Conservation (phyloP, 768 basidiomycete genomes). For the Lanmaoa rubissima region DNA sequence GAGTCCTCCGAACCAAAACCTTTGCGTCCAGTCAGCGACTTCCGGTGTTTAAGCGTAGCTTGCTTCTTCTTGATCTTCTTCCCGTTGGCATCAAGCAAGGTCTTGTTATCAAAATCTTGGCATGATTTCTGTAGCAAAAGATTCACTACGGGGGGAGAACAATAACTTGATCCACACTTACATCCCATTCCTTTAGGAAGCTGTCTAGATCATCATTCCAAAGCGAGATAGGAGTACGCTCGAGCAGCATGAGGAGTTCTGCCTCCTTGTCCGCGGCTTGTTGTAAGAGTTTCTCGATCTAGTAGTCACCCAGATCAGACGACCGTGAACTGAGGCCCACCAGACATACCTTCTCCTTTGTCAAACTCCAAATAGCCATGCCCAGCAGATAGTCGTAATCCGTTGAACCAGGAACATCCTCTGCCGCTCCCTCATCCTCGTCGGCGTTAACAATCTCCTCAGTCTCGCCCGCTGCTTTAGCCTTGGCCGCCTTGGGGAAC, state of each 20-base stretch:
- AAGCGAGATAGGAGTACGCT: conserved; percentile 74
- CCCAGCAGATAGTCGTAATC: conserved; percentile 94
- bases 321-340: not conserved
- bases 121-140: conserved; percentile 36
- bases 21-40: conserved; percentile 46
- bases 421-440: conserved; percentile 45
- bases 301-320: conserved; percentile 7
- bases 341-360: conserved; percentile 75
- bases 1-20: conserved; percentile 37
- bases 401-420: conserved; percentile 38
- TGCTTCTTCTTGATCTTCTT: conserved; percentile 61
- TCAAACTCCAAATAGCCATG: conserved; percentile 95
- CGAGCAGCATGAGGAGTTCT: conserved; percentile 75
- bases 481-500: conserved; percentile 78
- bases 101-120: conserved; percentile 44
- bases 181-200: conserved; percentile 85
- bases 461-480: conserved; percentile 63
- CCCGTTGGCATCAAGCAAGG: conserved; percentile 43
- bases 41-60: conserved; percentile 50
- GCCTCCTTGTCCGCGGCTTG: conserved; percentile 81
- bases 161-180: conserved; percentile 36
- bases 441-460: conserved; percentile 58
- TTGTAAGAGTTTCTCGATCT: conserved; percentile 82
- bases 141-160: not conserved
- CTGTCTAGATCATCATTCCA: conserved; percentile 89